Evolutionary conservation across 371 early-diverging fungal species (phyloP).

Genomic region (Mucor saturninus): DNA sequence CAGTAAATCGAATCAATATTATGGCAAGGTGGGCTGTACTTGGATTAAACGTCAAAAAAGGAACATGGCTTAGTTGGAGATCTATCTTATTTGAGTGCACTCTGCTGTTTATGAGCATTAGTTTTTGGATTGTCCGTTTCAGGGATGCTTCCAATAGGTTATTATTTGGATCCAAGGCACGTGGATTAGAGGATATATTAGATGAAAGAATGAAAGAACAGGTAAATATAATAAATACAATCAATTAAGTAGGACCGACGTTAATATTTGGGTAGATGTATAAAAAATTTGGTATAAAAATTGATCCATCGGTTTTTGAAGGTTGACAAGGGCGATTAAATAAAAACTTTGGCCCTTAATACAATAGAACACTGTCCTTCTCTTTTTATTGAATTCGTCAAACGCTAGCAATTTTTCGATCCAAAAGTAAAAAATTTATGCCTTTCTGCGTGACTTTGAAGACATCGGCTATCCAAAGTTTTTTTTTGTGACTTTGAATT

Average conservation of each 20-base stretch:
- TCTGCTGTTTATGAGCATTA: slow-evolving; percentile 63
- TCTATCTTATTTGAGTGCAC: slow-evolving; percentile 58
- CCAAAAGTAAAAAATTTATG: not conserved
- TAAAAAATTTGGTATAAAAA: slow-evolving; percentile 68
- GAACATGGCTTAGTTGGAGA: slow-evolving; percentile 37
- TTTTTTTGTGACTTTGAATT: slow-evolving; percentile 18
- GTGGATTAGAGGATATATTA: slow-evolving; percentile 75
- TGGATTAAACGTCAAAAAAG: slow-evolving; percentile 39
- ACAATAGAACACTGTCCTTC: not conserved
- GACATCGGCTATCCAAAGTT: not conserved
- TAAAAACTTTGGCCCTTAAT: not conserved
- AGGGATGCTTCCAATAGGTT: slow-evolving; percentile 43
- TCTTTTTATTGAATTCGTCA: too few species aligned
- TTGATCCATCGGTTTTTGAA: slow-evolving; percentile 74
- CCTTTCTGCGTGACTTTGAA: not conserved
- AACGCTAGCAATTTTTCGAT: too few species aligned
- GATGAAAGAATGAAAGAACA: slow-evolving; percentile 66
- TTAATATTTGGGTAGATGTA: slow-evolving; percentile 45
- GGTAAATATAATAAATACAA: slow-evolving; percentile 24
- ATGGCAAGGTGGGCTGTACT: slow-evolving; percentile 86
- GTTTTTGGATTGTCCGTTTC: slow-evolving; percentile 59
- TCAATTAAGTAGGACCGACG: not conserved
- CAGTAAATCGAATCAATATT: slow-evolving; percentile 87
- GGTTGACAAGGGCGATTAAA: slow-evolving; percentile 27
- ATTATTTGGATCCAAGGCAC: slow-evolving; percentile 43